Evolutionary conservation across 2,329 filamentous ascomycete species (phyloP).

Genomic region (Fusarium ambrosium): DNA sequence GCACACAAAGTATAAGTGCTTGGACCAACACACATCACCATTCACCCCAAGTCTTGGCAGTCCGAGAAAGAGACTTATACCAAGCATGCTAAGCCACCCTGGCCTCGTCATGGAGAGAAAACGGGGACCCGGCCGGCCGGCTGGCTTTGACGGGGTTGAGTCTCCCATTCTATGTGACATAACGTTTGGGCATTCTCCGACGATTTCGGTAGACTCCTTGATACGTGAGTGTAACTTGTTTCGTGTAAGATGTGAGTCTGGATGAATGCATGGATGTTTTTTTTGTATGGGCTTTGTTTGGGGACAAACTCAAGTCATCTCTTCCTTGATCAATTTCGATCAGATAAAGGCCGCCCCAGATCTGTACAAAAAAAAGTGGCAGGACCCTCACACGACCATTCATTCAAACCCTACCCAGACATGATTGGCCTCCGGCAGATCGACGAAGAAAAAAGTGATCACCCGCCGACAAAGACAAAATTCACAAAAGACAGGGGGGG

Average conservation of each 20-base stretch:
- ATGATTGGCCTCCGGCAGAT: background rate
- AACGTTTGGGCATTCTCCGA: background rate
- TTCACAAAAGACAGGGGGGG: background rate
- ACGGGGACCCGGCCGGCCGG: conserved; percentile 5
- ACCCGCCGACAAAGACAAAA: background rate
- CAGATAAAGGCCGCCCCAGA: background rate
- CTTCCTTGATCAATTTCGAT: background rate
- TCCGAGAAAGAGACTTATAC: conserved; percentile 1
- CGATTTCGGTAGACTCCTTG: background rate
- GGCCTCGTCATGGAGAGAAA: conserved; percentile 19
- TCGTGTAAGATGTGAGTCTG: background rate
- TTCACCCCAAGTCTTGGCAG: conserved; percentile 13
- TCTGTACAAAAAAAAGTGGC: background rate
- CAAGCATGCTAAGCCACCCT: conserved; percentile 36
- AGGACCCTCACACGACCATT: conserved; percentile 2
- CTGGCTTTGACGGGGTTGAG: background rate
- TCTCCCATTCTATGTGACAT: background rate
- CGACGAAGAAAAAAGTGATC: background rate
- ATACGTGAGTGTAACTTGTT: background rate
- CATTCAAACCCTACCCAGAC: background rate
- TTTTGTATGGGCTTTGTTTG: background rate
- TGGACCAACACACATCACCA: conserved; percentile 11
- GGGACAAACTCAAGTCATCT: background rate
- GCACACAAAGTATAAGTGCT: background rate
- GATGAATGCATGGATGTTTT: background rate